A percentile compares a stretch with the other conserved stretches of the same genome.
These are phyloP conservation scores for Ogataea dorogensis DNA, from an alignment of 805 yeast genomes.

Conservation along the genomic window DNA sequence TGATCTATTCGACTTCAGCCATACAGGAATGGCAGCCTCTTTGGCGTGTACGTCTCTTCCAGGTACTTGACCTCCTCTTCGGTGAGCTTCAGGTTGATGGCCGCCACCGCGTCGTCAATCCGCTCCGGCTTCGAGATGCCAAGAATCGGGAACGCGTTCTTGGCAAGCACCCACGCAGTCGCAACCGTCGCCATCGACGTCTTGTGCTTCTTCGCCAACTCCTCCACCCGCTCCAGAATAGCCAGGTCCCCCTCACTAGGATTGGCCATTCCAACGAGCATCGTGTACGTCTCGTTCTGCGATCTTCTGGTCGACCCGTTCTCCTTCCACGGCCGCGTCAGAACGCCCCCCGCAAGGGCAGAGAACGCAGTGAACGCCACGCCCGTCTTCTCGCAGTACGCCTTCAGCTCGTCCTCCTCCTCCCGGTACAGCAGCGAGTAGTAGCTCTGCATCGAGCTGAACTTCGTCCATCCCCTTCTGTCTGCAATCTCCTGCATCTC, in stretches of 20 bases:
- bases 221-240: slow-evolving; percentile 53
- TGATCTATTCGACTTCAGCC: too few relatives aligned
- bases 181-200: slow-evolving; percentile 57
- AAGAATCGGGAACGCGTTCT: slow-evolving; percentile 55
- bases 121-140: slow-evolving; percentile 49
- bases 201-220: slow-evolving; percentile 45
- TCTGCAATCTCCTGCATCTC: slow-evolving; percentile 58
- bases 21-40: too few relatives aligned
- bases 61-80: slow-evolving; percentile 36
- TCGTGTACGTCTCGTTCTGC: not conserved
- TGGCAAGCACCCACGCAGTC: slow-evolving; percentile 52
- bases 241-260: slow-evolving; percentile 29
- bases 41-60: slow-evolving; percentile 35
- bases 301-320: slow-evolving; percentile 11
- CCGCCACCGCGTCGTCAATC: slow-evolving; percentile 49
- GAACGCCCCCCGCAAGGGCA: slow-evolving; percentile 47
- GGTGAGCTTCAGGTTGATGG: slow-evolving; percentile 40
- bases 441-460: slow-evolving; percentile 56
- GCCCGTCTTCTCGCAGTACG: slow-evolving; percentile 49
- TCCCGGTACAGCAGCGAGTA: slow-evolving; percentile 58
- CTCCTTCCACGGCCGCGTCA: slow-evolving; percentile 44
- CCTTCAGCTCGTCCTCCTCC: slow-evolving; percentile 63
- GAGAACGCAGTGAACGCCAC: slow-evolving; percentile 62
- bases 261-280: slow-evolving; percentile 17
- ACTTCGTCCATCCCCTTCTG: slow-evolving; percentile 53